Evolutionary conservation across 2,329 filamentous ascomycete genomes (phyloP).

Genomic region (Cladosporium sp.): DNA sequence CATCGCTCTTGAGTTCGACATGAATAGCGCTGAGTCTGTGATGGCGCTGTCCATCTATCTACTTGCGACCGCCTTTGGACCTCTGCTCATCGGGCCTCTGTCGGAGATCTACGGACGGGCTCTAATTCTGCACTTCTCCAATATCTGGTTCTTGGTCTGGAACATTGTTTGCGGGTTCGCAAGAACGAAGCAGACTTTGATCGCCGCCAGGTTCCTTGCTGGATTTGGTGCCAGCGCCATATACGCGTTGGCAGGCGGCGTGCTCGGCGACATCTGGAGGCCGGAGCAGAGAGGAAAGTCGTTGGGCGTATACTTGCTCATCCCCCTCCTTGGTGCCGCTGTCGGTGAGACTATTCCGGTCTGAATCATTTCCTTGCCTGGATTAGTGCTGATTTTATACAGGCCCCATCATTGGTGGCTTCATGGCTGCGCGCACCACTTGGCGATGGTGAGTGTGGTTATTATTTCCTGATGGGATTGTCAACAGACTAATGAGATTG

Average conservation of each 20-base stretch:
- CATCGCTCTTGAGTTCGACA: constrained; percentile 34
- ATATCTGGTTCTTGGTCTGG: constrained; percentile 42
- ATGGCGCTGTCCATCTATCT: constrained; percentile 42
- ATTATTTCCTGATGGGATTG: not conserved
- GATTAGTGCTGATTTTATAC: constrained; percentile 36
- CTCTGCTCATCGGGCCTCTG: constrained; percentile 40
- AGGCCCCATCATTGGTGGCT: constrained; percentile 67
- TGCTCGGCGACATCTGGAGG: constrained; percentile 57
- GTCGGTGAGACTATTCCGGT: not conserved
- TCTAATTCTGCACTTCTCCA: constrained; percentile 39
- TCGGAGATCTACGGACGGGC: constrained; percentile 42
- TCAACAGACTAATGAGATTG: not conserved
- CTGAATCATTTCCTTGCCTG: not conserved
- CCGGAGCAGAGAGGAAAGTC: constrained; percentile 65
- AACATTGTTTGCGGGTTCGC: constrained; percentile 43
- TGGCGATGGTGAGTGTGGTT: constrained; percentile 64
- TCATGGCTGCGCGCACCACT: constrained; percentile 62
- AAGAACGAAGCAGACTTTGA: constrained; percentile 35
- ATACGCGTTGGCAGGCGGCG: constrained; percentile 41
- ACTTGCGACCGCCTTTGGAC: constrained; percentile 42
- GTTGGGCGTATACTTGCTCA: constrained; percentile 63
- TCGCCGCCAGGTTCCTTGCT: constrained; percentile 43
- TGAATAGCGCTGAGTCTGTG: constrained; percentile 29
- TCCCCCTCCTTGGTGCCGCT: constrained; percentile 65
- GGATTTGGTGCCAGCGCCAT: constrained; percentile 43